phyloP scores from a whole-genome alignment of 2,329 filamentous ascomycete species.

The Sporothrix pallida region DNA sequence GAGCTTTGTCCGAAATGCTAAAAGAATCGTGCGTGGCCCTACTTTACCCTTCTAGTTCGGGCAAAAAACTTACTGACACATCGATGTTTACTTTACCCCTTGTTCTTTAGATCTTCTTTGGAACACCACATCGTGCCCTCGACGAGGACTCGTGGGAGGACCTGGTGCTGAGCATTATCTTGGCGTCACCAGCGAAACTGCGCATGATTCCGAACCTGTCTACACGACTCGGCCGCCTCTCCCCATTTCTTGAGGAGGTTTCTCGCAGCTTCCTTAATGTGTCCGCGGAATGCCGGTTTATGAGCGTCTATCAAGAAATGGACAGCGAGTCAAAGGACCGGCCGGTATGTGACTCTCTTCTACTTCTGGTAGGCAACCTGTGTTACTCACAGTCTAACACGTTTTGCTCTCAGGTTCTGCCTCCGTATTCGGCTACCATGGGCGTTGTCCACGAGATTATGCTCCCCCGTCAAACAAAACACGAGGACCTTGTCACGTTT shows the following conservation, averaged over 20 bases:
- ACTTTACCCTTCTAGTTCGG: not conserved
- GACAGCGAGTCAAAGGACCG: not conserved
- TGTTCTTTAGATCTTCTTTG: conserved; percentile 23
- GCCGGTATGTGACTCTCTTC: not conserved
- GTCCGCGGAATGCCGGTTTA: not conserved
- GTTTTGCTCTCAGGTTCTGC: not conserved
- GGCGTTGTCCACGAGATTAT: conserved; percentile 14
- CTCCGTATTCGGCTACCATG: conserved; percentile 24
- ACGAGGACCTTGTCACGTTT: conserved; percentile 19
- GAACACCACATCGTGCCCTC: conserved; percentile 20
- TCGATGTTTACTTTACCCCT: not conserved
- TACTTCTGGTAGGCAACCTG: not conserved
- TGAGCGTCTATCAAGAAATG: not conserved
- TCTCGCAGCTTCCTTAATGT: not conserved
- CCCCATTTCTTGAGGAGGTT: not conserved
- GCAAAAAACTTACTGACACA: not conserved
- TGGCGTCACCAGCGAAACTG: conserved; percentile 19
- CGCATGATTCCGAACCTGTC: conserved; percentile 11
- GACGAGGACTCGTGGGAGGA: conserved; percentile 24
- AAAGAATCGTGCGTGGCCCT: conserved; percentile 20
- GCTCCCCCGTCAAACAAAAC: not conserved
- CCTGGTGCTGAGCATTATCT: conserved; percentile 12
- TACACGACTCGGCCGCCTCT: conserved; percentile 9
- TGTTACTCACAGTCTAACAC: not conserved
- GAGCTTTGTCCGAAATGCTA: not conserved